Percentiles rank a stretch among this genome's conserved stretches.
Conservation (phyloP, 176 grass and related monocot species). For the Lolium rigidum region DNA sequence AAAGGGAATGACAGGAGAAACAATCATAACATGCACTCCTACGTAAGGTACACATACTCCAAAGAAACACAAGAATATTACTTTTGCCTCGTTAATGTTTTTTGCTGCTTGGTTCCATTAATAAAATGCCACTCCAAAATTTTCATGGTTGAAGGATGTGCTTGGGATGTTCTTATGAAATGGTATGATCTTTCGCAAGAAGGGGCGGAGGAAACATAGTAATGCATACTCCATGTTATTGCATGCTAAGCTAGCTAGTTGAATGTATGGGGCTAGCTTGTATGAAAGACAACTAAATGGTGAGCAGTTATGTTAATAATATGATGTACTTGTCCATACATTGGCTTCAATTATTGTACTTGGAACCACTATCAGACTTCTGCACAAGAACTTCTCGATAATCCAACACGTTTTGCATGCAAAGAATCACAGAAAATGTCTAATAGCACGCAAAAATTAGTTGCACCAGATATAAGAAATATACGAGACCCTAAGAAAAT, state of each 20-base stretch:
- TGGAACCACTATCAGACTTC: background rate
- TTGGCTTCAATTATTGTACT: too few relatives aligned
- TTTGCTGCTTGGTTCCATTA: background rate
- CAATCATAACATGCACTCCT: too few relatives aligned
- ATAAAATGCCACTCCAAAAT: background rate
- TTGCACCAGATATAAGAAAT: background rate
- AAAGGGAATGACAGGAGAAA: too few relatives aligned
- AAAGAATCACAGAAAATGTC: background rate
- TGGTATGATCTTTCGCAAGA: background rate
- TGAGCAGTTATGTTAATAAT: background rate
- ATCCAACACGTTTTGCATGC: background rate
- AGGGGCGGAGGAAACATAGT: background rate
- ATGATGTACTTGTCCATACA: background rate
- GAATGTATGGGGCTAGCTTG: background rate
- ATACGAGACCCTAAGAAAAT: background rate
- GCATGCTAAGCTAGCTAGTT: background rate
- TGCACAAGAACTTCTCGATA: background rate
- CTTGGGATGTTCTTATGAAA: too few relatives aligned
- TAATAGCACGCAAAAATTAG: background rate
- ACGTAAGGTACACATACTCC: too few relatives aligned
- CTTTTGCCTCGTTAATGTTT: background rate
- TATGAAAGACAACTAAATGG: background rate
- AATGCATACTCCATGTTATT: background rate
- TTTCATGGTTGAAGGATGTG: background rate
- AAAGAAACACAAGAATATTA: too few relatives aligned